Percentiles rank a stretch among this genome's conserved stretches.
These are phyloP conservation scores for Friedmanniomyces endolithicus DNA, from an alignment of 495 filamentous ascomycete genomes.

Conservation along the genomic window DNA sequence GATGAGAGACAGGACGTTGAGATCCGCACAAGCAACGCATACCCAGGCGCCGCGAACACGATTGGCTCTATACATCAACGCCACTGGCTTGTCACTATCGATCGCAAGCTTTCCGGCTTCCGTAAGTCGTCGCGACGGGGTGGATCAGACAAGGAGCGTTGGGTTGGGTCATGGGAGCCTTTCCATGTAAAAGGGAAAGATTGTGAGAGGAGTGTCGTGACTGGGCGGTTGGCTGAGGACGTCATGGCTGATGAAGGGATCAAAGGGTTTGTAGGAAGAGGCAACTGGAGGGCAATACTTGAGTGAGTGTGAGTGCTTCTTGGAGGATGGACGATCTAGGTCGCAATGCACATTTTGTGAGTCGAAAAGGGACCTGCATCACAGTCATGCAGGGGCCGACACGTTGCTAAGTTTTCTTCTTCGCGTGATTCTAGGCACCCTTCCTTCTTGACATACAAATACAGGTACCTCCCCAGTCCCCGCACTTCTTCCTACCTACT, in stretches of 20 bases:
- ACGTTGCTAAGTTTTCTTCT: too few relatives aligned
- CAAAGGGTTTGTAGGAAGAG: constrained; percentile 39
- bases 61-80: constrained; percentile 54
- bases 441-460: too few relatives aligned
- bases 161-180: constrained; percentile 34
- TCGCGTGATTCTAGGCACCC: too few relatives aligned
- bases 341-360: too few relatives aligned
- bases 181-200: constrained; percentile 49
- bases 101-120: constrained; percentile 45
- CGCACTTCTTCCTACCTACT: neutral
- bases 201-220: constrained; percentile 49
- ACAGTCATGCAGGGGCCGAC: too few relatives aligned
- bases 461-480: neutral
- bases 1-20: constrained; percentile 36
- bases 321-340: too few relatives aligned
- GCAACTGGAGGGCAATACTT: constrained; percentile 45
- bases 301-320: constrained; percentile 25
- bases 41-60: constrained; percentile 47
- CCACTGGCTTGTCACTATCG: constrained; percentile 48
- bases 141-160: constrained; percentile 19
- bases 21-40: constrained; percentile 51
- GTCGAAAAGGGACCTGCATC: too few relatives aligned
- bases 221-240: constrained; percentile 44
- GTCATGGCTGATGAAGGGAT: constrained; percentile 49
- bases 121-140: constrained; percentile 18